These are phyloP conservation scores for Monosporascus sp. DNA, from an alignment of 2,329 filamentous ascomycete species.

Conservation along the genomic window DNA sequence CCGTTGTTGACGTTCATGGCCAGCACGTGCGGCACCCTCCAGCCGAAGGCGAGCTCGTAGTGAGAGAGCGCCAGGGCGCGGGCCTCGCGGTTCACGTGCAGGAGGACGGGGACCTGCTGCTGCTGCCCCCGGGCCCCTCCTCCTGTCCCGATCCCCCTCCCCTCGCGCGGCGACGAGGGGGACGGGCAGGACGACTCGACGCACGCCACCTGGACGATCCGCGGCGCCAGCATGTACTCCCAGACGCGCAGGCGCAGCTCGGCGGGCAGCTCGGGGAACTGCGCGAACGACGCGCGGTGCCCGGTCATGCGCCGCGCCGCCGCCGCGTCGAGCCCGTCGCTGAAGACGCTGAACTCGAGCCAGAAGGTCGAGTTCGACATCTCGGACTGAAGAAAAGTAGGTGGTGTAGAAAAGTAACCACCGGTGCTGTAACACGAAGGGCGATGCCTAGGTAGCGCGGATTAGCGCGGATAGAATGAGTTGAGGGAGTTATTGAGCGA, in stretches of 20 bases:
- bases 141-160: constrained; percentile 1
- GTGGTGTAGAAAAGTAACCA: neutral
- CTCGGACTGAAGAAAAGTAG: neutral
- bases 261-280: constrained; percentile 36
- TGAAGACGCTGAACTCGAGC: constrained; percentile 41
- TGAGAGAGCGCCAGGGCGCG: constrained; percentile 35
- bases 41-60: constrained; percentile 43
- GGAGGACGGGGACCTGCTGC: constrained; percentile 34
- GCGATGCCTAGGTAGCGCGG: neutral
- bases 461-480: too few species aligned
- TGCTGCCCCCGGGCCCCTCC: constrained; percentile 9
- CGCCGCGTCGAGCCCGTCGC: constrained; percentile 31
- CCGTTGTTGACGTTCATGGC: constrained; percentile 7
- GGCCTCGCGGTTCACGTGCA: constrained; percentile 39
- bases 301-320: constrained; percentile 8
- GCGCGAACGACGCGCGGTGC: constrained; percentile 13
- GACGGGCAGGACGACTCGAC: constrained; percentile 25
- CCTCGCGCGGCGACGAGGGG: constrained; percentile 13
- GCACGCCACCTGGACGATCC: constrained; percentile 40
- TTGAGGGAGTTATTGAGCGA: too few species aligned
- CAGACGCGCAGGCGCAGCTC: constrained; percentile 47
- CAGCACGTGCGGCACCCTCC: constrained; percentile 39
- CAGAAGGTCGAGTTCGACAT: constrained; percentile 27
- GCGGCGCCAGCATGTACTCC: constrained; percentile 38
- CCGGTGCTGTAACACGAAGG: neutral